Evolutionary conservation across 73 alveolate genomes (phyloP).

Genomic region (Paramecium caudatum): DNA sequence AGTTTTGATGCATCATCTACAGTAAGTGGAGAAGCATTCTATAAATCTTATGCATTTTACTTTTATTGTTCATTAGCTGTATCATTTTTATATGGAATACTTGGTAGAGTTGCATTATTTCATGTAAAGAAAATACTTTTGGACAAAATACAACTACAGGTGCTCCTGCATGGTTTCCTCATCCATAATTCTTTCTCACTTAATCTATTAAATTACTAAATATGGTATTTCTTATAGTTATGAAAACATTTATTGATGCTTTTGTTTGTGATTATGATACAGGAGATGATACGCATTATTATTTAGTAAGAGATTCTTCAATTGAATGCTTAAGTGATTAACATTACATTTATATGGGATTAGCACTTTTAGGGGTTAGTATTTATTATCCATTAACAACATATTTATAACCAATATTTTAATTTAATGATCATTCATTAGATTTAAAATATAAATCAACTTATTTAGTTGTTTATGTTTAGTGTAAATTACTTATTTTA

Average conservation of each 20-base stretch:
- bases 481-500: conserved; percentile 25
- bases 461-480: conserved; percentile 27
- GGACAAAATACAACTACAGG: conserved; percentile 30
- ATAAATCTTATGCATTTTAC: conserved; percentile 29
- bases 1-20: not conserved
- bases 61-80: not conserved
- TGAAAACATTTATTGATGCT: conserved; percentile 46
- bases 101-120: conserved; percentile 34
- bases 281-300: not conserved
- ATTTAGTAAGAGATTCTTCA: not conserved
- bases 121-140: conserved; percentile 27
- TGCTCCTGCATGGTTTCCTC: conserved; percentile 24
- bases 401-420: conserved; percentile 20
- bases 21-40: conserved; percentile 30
- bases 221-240: not conserved
- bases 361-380: conserved; percentile 43
- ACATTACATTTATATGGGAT: conserved; percentile 53
- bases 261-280: conserved; percentile 57
- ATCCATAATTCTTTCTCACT: conserved; percentile 36
- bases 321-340: conserved; percentile 47
- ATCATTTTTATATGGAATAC: conserved; percentile 32
- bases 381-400: conserved; percentile 64
- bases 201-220: not conserved
- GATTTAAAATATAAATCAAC: conserved; percentile 55
- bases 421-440: conserved; percentile 41